Evolutionary conservation across 176 grass and related monocot species (phyloP), one percentile per base, ranked within the genome.

Genomic region (Pontederia paniculata): DNA sequence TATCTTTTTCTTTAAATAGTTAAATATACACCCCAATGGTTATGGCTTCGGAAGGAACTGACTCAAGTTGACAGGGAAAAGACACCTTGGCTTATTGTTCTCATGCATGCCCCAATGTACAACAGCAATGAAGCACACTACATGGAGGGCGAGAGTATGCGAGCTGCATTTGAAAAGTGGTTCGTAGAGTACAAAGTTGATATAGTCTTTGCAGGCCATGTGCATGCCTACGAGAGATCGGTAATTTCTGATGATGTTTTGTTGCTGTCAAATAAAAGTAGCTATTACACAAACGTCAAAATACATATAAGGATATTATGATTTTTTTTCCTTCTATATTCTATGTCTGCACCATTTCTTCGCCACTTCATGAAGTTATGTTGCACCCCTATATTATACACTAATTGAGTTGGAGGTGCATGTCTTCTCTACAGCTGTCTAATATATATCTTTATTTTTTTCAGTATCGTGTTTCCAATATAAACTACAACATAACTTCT

Each of bases 21-120:
- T 23, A 97, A 97, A 78, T 97, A 97, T 57, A 87, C 86, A 62
- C 91, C 91, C 31, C 91, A 97, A 67, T 97, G 83, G 83, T 45
- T 0, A 21, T 97, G 91, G 91, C 77, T 97, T 69, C 74, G 46
- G 65, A 55, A 49, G 42, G 91, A 97, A 74, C 50, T 97, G 21
- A 80, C 79, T 68, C 59, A 14, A 9, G 86, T 97, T 60, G 77
- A 97, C 66, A 81, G 91, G 68, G 91, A 97, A 74, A 90, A 90
- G 81, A 97, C 91, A 42, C 91, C 91, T n/a, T 97, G 91, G 91
- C 77, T 97, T 54, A 97, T 97, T 31, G 77, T 90, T 74, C 80
- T 97, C 54, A 97, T 97, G 91, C 91, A 97, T 65, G 44, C 70
- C 23, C 91, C 91, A 53, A 69, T 97, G 18, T 90, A 97, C 81